phyloP scores from a whole-genome alignment of 1,284 basidiomycete genomes.

The Apiotrichum akiyoshidainum region DNA sequence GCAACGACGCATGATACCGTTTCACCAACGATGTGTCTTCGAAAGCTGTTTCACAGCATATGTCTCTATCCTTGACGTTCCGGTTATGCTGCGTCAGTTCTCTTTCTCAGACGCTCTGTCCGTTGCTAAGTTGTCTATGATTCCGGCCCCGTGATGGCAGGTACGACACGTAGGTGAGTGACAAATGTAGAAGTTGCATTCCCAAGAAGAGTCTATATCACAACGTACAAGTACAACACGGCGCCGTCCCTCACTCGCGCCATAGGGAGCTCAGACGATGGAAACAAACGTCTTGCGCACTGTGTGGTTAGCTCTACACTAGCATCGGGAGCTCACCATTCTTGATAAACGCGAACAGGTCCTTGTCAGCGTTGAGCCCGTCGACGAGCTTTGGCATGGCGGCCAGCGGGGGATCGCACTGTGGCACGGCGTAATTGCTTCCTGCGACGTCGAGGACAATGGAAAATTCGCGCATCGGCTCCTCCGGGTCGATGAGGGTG shows the following conservation, averaged over 20 bases:
- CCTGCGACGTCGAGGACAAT: slow-evolving; percentile 70
- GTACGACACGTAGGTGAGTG: too few relatives aligned
- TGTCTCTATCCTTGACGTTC: too few relatives aligned
- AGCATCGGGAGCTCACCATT: slow-evolving; percentile 29
- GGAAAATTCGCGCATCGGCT: slow-evolving; percentile 64
- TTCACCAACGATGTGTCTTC: too few relatives aligned
- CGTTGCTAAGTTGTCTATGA: too few relatives aligned
- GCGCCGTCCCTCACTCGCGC: too few relatives aligned
- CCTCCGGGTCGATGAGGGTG: slow-evolving; percentile 61
- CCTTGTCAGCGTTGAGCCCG: slow-evolving; percentile 44
- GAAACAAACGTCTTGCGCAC: slow-evolving; percentile 37
- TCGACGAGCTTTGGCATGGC: slow-evolving; percentile 36
- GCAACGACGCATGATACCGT: too few relatives aligned
- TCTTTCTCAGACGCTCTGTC: too few relatives aligned
- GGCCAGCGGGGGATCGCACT: slow-evolving; percentile 43
- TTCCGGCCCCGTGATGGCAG: too few relatives aligned
- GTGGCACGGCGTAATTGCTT: slow-evolving; percentile 57
- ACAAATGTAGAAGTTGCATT: too few relatives aligned
- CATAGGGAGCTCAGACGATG: slow-evolving; percentile 5
- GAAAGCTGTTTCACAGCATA: too few relatives aligned
- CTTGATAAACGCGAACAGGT: slow-evolving; percentile 47
- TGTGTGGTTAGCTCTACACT: slow-evolving; percentile 8
- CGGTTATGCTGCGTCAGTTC: too few relatives aligned
- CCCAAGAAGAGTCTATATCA: background rate
- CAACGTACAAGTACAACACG: background rate